Evolutionary conservation across 2,329 filamentous ascomycete species (phyloP), one percentile per base, ranked within the genome.

Genomic region (Aspergillus terreus): DNA sequence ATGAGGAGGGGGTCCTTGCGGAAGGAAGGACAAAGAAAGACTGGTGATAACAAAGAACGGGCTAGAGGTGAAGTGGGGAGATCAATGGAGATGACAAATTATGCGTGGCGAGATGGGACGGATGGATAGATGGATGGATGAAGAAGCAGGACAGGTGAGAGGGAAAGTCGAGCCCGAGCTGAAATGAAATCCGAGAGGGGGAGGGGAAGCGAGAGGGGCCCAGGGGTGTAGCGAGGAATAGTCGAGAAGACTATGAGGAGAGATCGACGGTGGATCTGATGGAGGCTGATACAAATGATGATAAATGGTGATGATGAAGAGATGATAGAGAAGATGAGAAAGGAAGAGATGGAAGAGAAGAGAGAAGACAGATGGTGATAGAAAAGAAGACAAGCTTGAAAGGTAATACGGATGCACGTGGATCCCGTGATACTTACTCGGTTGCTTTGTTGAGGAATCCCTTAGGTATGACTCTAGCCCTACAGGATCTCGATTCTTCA

Each of bases 331-430:
- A 44, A 47, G 38, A 41, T 30, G 19, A 53, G 25, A 52, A 45
- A 41, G 36, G 19, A 19, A 25, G 38, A 49, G 45, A 40, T 36
- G 44, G 40, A 44, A 41, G 35, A 36, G 35, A 23, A 35, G 47
- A 38, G 36, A 45, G 11, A 33, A 33, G 14, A 36, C 19, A n/a
- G 43, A 47, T 42, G 11, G 36, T 32, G 42, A 52, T 32, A 45
- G 42, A 45, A 36, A 30, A 56, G 44, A 46, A 49, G 42, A 45
- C 45, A 43, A 55, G 49, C 50, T 47, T 49, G 49, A 15, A 55
- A 23, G 12, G 27, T 45, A 60, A 47, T 46, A 21, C 27, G 23
- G 4, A 23, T 23, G 44, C 51, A 58, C 49, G 51, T 54, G 41
- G 15, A 44, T 11, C 41, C 15, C 41, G 41, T 27, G 41, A 27